Conservation (phyloP, 352 stramenopile genomes). For the Globisporangium splendens region DNA sequence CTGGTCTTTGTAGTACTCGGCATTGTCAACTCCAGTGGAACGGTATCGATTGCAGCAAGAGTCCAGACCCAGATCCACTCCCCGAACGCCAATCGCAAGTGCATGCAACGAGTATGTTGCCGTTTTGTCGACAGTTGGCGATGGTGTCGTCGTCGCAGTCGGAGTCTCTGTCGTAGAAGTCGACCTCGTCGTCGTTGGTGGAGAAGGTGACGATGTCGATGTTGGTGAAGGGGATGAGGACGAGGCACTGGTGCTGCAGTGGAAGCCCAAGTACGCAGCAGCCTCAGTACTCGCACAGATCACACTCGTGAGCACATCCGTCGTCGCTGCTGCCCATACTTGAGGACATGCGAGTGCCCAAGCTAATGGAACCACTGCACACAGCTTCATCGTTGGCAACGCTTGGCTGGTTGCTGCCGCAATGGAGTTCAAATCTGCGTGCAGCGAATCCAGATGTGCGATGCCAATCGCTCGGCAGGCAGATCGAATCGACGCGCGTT, state of each 20-base stretch:
- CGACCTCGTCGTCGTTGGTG: conserved; percentile 9
- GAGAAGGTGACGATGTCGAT: background rate
- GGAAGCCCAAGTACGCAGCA: conserved; percentile 41
- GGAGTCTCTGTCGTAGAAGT: too few species aligned
- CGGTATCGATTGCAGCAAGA: conserved; percentile 76
- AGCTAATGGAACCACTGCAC: background rate
- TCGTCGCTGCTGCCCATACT: background rate
- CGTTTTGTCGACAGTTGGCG: conserved; percentile 24
- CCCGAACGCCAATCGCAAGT: conserved; percentile 74
- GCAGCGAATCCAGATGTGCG: background rate
- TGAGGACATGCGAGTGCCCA: conserved; percentile 6
- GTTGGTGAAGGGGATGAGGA: conserved; percentile 1
- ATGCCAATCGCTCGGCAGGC: background rate
- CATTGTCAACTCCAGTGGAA: conserved; percentile 47
- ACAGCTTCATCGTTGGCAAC: conserved; percentile 8
- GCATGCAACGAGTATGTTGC: conserved; percentile 53
- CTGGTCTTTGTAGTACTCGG: conserved; percentile 70
- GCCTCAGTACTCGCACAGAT: conserved; percentile 37
- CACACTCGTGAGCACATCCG: conserved; percentile 36
- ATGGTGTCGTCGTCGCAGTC: conserved; percentile 14
- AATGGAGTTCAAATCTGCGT: too few species aligned
- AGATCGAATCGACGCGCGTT: background rate
- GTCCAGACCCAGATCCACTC: conserved; percentile 49
- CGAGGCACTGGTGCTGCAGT: conserved; percentile 17
- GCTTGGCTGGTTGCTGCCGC: too few species aligned